phyloP scores from a whole-genome alignment of 1,284 basidiomycete genomes.

The Heterobasidion occidentale region DNA sequence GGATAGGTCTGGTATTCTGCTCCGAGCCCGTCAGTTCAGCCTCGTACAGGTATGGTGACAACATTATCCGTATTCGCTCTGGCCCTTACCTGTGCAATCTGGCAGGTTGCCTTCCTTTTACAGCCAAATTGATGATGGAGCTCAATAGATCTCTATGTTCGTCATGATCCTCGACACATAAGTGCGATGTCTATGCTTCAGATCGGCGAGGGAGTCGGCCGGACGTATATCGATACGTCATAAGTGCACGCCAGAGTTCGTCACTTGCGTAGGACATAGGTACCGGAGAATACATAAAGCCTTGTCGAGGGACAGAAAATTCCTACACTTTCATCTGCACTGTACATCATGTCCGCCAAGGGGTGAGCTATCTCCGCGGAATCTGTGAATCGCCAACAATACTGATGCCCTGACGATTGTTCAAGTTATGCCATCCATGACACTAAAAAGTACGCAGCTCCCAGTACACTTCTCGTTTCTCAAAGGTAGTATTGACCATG shows the following conservation, averaged over 20 bases:
- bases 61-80: background rate
- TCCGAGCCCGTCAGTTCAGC: background rate
- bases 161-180: too few relatives aligned
- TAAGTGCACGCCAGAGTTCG: too few relatives aligned
- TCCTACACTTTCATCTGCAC: background rate
- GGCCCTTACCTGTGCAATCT: background rate
- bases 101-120: too few relatives aligned
- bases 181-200: too few relatives aligned
- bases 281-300: background rate
- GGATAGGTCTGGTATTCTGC: background rate
- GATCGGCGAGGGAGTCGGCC: too few relatives aligned
- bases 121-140: too few relatives aligned
- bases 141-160: too few relatives aligned
- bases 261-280: too few relatives aligned
- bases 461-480: background rate
- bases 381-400: too few relatives aligned
- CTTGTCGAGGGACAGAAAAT: background rate
- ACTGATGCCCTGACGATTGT: background rate
- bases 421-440: background rate
- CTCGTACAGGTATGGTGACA: background rate
- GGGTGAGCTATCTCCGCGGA: background rate
- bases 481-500: background rate
- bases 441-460: background rate
- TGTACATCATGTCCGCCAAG: background rate
- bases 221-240: too few relatives aligned